Evolutionary conservation across 371 early-diverging fungal species (phyloP).

Genomic region (Mortierella polycephala): DNA sequence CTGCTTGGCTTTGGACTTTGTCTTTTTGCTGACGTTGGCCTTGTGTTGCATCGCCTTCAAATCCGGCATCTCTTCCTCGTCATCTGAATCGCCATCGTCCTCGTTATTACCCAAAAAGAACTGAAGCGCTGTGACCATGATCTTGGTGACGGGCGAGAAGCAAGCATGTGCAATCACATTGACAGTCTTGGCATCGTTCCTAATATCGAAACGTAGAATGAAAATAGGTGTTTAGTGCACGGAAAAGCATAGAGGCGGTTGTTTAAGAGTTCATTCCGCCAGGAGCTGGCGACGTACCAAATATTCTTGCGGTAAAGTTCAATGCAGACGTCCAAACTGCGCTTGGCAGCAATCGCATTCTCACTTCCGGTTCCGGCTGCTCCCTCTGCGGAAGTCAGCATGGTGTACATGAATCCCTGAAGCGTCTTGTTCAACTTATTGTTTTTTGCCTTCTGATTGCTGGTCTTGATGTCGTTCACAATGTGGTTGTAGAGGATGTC

Average conservation of each 20-base stretch:
- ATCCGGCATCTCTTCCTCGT: constrained; percentile 72
- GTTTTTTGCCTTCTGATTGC: constrained; percentile 93
- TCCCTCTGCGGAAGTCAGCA: constrained; percentile 73
- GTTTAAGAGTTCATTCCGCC: no score
- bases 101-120: constrained; percentile 91
- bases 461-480: constrained; percentile 91
- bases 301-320: constrained; percentile 95
- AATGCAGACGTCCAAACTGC: constrained; percentile 94
- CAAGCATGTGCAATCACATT: constrained; percentile 97
- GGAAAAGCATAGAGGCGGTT: not conserved
- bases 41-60: constrained; percentile 80
- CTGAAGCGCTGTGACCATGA: constrained; percentile 91
- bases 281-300: constrained; percentile 63
- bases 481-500: constrained; percentile 90
- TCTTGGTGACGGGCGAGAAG: constrained; percentile 89
- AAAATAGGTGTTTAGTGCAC: not conserved
- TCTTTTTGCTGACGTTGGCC: constrained; percentile 84
- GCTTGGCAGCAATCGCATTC: constrained; percentile 90
- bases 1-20: constrained; percentile 75
- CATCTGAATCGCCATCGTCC: constrained; percentile 73
- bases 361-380: constrained; percentile 68
- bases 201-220: constrained; percentile 3
- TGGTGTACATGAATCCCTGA: constrained; percentile 96
- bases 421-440: constrained; percentile 95
- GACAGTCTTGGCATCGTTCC: constrained; percentile 96